Base-by-base conservation (phyloP, 768 basidiomycete genomes). In the Suillus subalutaceus region DNA sequence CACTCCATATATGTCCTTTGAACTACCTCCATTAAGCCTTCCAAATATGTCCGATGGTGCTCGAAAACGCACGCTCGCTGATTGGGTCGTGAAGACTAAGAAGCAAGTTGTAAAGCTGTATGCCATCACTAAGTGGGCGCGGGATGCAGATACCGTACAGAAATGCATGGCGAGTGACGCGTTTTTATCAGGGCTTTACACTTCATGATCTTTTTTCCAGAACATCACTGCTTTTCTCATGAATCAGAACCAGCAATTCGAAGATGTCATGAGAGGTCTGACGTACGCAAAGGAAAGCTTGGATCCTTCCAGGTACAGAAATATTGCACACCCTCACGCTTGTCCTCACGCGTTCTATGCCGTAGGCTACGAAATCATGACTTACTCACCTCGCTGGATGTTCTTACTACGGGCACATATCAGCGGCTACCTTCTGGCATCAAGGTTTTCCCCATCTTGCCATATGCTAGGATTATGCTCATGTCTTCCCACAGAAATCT, bases 361-460 rank as follows among this genome's bases (percentile, higher is more conserved):
- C 15, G 6, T 72, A 94, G 96, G 73, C 85, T 95, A 23, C 90
- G 96, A 65, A 98, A 98, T 78, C 94, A 96, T 67, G 97, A 99
- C 77, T 81, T 98, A 30, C 84, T 96, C 5, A 97, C 95, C 1
- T 96, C 96, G 30, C 79, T 98, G 44, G 92, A 96, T 70, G 92
- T 98, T 63, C 82, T 97, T 40, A 92, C 92, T 2, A 89, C 88
- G 15, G 96, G 96, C 0, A 89, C 92, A 18, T 99, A 98, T 73
- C 82, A 88, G 46, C 84, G 94, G 35, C 85, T 99, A 18, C 96
- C 97, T 20, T 84, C 88, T 2, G 83, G 81, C 62, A 90, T 97
- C 74, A 93, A 92, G 86, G 94, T 93, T 63, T 69, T 65, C 64
- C 70, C 38, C 61, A 20, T 66, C 62, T 65, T 43, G 59, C 63